These are phyloP conservation scores for Tolypocladium pustulatum DNA, from an alignment of 2,329 filamentous ascomycete genomes.

Conservation along the genomic window DNA sequence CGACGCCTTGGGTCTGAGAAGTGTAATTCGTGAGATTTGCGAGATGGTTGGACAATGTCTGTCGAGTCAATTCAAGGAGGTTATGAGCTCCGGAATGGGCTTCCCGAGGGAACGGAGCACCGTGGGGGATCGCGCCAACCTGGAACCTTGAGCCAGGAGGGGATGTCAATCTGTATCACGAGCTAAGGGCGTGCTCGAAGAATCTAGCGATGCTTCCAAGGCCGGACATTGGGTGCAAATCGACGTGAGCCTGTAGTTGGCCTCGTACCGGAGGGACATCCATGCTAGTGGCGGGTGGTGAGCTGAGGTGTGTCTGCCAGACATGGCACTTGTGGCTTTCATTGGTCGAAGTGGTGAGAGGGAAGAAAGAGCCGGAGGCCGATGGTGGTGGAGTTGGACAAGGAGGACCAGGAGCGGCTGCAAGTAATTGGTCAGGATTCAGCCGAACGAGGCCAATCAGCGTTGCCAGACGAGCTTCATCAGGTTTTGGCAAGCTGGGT, in stretches of 20 bases:
- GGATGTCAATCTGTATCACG: not conserved
- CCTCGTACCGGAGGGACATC: not conserved
- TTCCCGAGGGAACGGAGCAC: not conserved
- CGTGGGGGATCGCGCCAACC: constrained; percentile 5
- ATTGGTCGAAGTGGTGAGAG: constrained; percentile 15
- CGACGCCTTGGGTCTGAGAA: constrained; percentile 1
- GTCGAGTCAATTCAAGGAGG: constrained; percentile 7
- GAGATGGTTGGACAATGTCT: constrained; percentile 18
- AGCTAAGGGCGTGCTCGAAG: not conserved
- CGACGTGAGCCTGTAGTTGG: constrained; percentile 12
- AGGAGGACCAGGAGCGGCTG: not conserved
- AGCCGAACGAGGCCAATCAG: not conserved
- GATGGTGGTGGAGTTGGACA: constrained; percentile 11
- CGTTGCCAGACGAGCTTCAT: not conserved
- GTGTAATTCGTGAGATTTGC: constrained; percentile 9
- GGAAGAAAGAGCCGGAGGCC: constrained; percentile 8
- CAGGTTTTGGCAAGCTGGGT: not conserved
- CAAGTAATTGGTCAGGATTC: not conserved
- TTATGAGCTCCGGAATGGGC: not conserved
- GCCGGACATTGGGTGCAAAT: constrained; percentile 1
- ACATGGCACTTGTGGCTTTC: constrained; percentile 15
- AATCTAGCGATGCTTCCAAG: constrained; percentile 4
- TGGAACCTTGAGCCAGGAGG: not conserved
- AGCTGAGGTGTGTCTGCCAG: constrained; percentile 22
- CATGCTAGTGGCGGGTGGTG: constrained; percentile 11